Conservation (phyloP, 352 stramenopile species). For the Phytophthora ramorum region DNA sequence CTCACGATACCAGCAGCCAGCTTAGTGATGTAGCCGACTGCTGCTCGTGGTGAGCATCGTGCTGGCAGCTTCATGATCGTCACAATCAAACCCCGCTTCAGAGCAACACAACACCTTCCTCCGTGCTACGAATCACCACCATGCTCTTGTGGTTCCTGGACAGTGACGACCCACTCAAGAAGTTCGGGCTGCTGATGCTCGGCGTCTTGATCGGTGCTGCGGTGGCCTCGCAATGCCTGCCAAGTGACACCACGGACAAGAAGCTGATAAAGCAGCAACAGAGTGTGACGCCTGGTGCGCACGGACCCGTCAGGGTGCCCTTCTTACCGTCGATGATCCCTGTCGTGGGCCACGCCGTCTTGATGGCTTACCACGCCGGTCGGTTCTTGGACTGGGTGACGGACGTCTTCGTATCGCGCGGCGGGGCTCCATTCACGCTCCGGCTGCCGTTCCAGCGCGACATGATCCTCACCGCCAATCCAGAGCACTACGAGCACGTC, state of each 20-base stretch:
- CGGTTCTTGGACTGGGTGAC: constrained; percentile 44
- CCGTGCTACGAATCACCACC: neutral
- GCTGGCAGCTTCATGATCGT: constrained; percentile 5
- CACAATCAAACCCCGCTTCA: constrained; percentile 33
- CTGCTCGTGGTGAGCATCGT: neutral
- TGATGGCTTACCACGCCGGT: constrained; percentile 31
- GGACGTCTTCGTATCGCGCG: constrained; percentile 26
- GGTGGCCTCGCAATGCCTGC: constrained; percentile 24
- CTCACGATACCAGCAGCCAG: constrained; percentile 3
- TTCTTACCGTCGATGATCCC: constrained; percentile 42
- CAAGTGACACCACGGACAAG: constrained; percentile 27
- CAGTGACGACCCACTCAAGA: constrained; percentile 34
- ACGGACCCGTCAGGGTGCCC: constrained; percentile 14
- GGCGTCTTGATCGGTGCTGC: constrained; percentile 25
- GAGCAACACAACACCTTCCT: neutral
- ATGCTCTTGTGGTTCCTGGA: constrained; percentile 38
- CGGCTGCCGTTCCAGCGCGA: constrained; percentile 33
- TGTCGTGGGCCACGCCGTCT: constrained; percentile 38
- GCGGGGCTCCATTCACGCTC: constrained; percentile 30
- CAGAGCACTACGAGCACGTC: constrained; percentile 57
- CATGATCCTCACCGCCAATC: constrained; percentile 38
- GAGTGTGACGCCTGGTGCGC: constrained; percentile 30
- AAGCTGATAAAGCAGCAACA: constrained; percentile 30
- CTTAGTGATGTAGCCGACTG: no score
- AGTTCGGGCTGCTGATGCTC: constrained; percentile 29